Evolutionary conservation across 805 yeast species (phyloP).

Genomic region (Hyphopichia homilentoma): DNA sequence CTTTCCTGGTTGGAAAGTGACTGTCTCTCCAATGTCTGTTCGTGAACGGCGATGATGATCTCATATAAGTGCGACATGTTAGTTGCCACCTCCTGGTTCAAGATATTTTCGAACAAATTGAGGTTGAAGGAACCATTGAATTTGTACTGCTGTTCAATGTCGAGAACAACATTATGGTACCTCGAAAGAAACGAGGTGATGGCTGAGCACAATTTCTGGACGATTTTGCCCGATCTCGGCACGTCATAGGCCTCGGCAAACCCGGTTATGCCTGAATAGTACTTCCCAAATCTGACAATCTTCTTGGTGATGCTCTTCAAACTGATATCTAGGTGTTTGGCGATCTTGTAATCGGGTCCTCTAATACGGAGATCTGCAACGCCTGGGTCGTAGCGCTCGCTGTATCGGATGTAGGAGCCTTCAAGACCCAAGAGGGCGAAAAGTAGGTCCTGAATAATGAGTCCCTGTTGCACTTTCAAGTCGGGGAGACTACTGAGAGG

Average conservation of each 20-base stretch:
- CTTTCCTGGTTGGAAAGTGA: constrained; percentile 8
- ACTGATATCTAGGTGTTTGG: constrained; percentile 69
- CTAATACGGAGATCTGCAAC: constrained; percentile 37
- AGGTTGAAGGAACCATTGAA: constrained; percentile 52
- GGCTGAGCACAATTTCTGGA: constrained; percentile 68
- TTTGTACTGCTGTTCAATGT: constrained; percentile 54
- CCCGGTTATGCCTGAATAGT: constrained; percentile 52
- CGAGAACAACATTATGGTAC: constrained; percentile 28
- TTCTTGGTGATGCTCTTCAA: constrained; percentile 65
- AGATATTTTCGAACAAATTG: constrained; percentile 46
- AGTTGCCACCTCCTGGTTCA: constrained; percentile 23
- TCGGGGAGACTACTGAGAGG: constrained; percentile 47
- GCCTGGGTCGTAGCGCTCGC: constrained; percentile 54
- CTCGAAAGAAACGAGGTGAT: constrained; percentile 29
- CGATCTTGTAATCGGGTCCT: constrained; percentile 76
- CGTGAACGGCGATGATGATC: constrained; percentile 49
- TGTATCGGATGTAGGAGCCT: constrained; percentile 71
- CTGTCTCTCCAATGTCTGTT: constrained; percentile 39
- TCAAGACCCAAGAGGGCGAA: constrained; percentile 68
- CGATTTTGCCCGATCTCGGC: constrained; percentile 59
- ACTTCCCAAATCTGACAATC: constrained; percentile 59
- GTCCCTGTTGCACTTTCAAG: constrained; percentile 63
- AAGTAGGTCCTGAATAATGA: constrained; percentile 66
- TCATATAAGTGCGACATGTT: constrained; percentile 54
- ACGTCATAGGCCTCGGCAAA: constrained; percentile 61